Base-by-base conservation (phyloP, 441 rosid genomes). In the Mallotus repandus region DNA sequence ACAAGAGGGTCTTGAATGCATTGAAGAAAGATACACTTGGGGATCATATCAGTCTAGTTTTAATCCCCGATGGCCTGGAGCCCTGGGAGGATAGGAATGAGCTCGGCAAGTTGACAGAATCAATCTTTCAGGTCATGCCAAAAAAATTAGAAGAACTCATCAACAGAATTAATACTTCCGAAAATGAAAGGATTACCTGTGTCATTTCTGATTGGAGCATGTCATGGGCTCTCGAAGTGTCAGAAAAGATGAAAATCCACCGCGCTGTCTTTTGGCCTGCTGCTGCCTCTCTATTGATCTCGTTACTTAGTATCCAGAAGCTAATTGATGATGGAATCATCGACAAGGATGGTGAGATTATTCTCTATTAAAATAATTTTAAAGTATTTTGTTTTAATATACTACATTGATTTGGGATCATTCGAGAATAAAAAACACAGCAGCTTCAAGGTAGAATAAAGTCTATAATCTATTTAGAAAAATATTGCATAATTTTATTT, bases 211-310 rank as follows among this genome's bases (percentile, higher is more conserved):
- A 86, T 78, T 66, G 19, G 61, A 5, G 4, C 25, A 46, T 78
- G 71, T 77, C 78, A 25, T 83, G 78, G 83, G 77, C 83, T 12
- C 46, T 81, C 1, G 85, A 81, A 46, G 68, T 88, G n/a, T 89
- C 89, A 0, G 73, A 76, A 58, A 81, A 86, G 86, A 63, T 78
- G 76, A 86, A 87, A 22, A 81, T 86, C 54, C 79, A 66, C 25
- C 62, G 78, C 5, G 87, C 86, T 3, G 87, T 85, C 59, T 86
- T 87, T 74, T 87, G 90, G 74, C 89, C 91, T 0, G 85, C 91
- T 0, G 81, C 94, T 14, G 86, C 90, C 21, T 86, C 88, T 5
- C 18, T 73, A 38, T 70, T 87, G 71, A 74, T 80, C 74, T 72
- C 77, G 55, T 57, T 71, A 4, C 74, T 80, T 19, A 73, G 76